Base-by-base conservation (phyloP, 2,329 filamentous ascomycete genomes). In the Aspergillus awamori region DNA sequence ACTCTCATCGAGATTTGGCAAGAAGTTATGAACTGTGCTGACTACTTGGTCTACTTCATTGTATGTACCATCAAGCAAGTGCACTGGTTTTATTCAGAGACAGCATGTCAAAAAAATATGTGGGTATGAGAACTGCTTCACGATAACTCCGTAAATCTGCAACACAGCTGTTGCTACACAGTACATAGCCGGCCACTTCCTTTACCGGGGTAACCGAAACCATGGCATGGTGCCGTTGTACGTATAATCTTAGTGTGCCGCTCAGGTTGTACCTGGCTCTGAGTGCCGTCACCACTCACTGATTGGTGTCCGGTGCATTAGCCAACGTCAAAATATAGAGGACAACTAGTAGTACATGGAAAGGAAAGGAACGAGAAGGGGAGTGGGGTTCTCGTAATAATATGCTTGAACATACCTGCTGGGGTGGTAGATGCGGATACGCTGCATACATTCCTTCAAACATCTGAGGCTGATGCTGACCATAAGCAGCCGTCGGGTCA, bases 391-490 rank as follows among this genome's bases (percentile, higher is more conserved):
- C 15, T 22, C 28, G 11, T 26, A 13, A 53, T 13, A 8, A 13
- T 11, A 28, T 47, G 43, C 11, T 17, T 41, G 4, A 48, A 66
- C 85, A 75, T 83, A 93, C 91, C 82, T 93, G 91, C 77, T 96
- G 92, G 65, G 90, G 86, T 69, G 90, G 88, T 85, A 97, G 91
- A 64, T 87, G 81, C 13, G 89, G 85, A 75, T 96, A 96, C 22
- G 76, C 73, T 41, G 85, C 85, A 76, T 98, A 98, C 84, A 97
- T 97, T 65, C 87, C 87, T 64, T 92, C 88, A 77, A 93, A 97
- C 84, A 97, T 96, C 65, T 87, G 81, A 49, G 78, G 74, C 68
- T 91, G 89, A 49, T 90, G 86, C 71, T 95, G 92, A 13, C 89
- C 90, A 74, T 96, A 96, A 11, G 86, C 84, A 55, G 86, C 85